These are phyloP conservation scores for Yarrowia galli DNA, from an alignment of 1,139 yeast species.

Conservation along the genomic window DNA sequence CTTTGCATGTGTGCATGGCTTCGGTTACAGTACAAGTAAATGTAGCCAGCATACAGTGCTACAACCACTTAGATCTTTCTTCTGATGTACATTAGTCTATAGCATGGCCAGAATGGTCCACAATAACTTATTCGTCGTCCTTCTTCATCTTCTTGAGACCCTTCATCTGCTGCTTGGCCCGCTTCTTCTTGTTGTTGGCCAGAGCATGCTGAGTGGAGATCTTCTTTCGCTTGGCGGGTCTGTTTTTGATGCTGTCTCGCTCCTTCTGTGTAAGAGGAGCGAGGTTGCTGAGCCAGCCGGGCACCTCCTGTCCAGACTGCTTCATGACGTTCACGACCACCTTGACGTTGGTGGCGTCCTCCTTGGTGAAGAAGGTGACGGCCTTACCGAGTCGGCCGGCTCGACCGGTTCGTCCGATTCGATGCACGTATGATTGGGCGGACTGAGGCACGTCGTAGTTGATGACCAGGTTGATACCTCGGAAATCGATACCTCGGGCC, in stretches of 20 bases:
- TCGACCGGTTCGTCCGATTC: conserved; percentile 99
- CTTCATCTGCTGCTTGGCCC: conserved; percentile 73
- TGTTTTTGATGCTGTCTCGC: conserved; percentile 67
- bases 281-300: conserved; percentile 83
- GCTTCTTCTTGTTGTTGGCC: conserved; percentile 68
- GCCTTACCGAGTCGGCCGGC: conserved; percentile 89
- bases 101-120: neutral
- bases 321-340: conserved; percentile 94
- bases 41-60: too few relatives aligned
- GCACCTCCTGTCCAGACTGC: conserved; percentile 74
- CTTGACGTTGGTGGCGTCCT: conserved; percentile 76
- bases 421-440: conserved; percentile 94
- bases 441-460: conserved; percentile 96
- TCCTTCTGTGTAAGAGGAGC: conserved; percentile 73
- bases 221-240: conserved; percentile 69
- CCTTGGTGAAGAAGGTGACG: conserved; percentile 90
- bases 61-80: neutral
- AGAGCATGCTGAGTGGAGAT: conserved; percentile 88
- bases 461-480: conserved; percentile 91
- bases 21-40: too few relatives aligned
- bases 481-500: conserved; percentile 96
- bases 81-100: conserved; percentile 23
- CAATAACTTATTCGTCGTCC: conserved; percentile 48
- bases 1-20: neutral
- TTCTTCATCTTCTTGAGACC: conserved; percentile 69